phyloP scores from a whole-genome alignment of 2,329 filamentous ascomycete species.

The Colletotrichum scovillei region DNA sequence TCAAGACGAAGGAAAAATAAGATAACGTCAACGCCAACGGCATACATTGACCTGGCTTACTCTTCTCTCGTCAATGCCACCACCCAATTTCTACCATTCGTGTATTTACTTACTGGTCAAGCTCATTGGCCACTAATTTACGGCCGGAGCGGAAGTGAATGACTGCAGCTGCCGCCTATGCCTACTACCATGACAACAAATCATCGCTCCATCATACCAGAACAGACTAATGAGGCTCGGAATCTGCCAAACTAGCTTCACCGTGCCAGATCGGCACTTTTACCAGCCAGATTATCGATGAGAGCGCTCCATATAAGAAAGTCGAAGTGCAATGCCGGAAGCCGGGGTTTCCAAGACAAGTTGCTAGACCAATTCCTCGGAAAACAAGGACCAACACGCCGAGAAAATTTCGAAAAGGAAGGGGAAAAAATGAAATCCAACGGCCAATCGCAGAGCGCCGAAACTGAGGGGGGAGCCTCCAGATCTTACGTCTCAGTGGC shows the following conservation, averaged over 20 bases:
- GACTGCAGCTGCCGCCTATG: slow-evolving; percentile 30
- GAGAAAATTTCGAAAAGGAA: not conserved
- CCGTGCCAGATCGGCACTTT: not conserved
- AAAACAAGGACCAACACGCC: not conserved
- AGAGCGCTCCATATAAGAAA: slow-evolving; percentile 10
- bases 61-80: not conserved
- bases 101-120: not conserved
- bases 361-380: not conserved
- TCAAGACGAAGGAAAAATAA: not conserved
- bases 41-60: not conserved
- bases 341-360: not conserved
- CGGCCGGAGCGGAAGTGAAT: slow-evolving; percentile 18
- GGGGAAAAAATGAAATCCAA: slow-evolving; percentile 4
- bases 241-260: not conserved
- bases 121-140: slow-evolving; percentile 20
- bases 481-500: slow-evolving; percentile 11
- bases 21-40: not conserved
- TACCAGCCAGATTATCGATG: not conserved
- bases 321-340: not conserved
- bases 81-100: not conserved
- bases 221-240: slow-evolving; percentile 17
- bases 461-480: slow-evolving; percentile 10
- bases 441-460: slow-evolving; percentile 20
- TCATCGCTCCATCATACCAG: slow-evolving; percentile 5
- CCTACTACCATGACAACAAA: slow-evolving; percentile 1